phyloP scores from a whole-genome alignment of 2,329 filamentous ascomycete genomes.

The Aspergillus ochraceus region DNA sequence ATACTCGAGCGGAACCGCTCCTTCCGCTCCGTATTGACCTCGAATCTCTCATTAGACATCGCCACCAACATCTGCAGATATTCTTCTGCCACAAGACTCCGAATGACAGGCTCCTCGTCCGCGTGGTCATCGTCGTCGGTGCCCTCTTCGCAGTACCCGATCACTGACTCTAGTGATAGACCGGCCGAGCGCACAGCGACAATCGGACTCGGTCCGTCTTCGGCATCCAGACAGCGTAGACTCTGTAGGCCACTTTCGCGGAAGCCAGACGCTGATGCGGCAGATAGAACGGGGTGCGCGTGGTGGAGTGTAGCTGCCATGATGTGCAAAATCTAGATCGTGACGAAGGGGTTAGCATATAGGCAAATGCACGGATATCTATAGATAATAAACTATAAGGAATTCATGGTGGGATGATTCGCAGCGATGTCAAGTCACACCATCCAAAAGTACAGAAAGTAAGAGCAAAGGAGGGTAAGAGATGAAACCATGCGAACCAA shows the following conservation, averaged over 20 bases:
- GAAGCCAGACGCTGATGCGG: constrained; percentile 79
- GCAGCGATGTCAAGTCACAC: too few relatives aligned
- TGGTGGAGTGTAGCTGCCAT: constrained; percentile 72
- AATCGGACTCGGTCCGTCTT: constrained; percentile 62
- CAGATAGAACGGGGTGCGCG: constrained; percentile 73
- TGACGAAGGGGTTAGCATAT: neutral
- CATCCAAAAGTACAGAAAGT: too few relatives aligned
- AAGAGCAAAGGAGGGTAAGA: constrained; percentile 2
- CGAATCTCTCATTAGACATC: constrained; percentile 66
- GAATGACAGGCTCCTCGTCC: constrained; percentile 43
- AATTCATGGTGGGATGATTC: neutral
- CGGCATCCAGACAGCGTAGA: constrained; percentile 55
- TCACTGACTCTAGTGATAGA: constrained; percentile 75
- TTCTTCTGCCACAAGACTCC: constrained; percentile 61
- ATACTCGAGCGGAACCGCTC: constrained; percentile 37
- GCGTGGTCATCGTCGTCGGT: constrained; percentile 30
- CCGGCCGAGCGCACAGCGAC: constrained; percentile 85
- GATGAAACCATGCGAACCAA: too few relatives aligned
- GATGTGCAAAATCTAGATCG: constrained; percentile 77
- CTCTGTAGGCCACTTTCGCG: constrained; percentile 77
- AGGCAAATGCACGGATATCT: too few relatives aligned
- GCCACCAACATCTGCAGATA: constrained; percentile 68
- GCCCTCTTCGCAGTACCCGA: constrained; percentile 56
- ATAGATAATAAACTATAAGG: neutral
- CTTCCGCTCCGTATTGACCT: constrained; percentile 40